Conservation (phyloP, 768 basidiomycete species). For the Hericium rajendrae region DNA sequence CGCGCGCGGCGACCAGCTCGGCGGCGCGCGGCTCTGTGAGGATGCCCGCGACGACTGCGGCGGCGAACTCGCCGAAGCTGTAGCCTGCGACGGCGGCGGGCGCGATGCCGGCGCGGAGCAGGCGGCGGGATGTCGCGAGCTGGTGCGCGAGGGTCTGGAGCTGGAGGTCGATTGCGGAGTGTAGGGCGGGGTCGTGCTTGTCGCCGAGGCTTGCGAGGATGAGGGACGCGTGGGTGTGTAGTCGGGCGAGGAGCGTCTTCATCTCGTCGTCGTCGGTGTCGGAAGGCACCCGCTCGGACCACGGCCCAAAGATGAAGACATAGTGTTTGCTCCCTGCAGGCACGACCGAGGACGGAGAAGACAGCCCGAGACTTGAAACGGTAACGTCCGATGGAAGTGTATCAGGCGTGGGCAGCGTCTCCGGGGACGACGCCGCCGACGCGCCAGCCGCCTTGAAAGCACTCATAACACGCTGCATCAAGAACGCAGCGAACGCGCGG, state of each 20-base stretch:
- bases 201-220: neutral
- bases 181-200: neutral
- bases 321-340: neutral
- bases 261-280: neutral
- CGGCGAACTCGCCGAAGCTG: constrained; percentile 4
- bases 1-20: neutral
- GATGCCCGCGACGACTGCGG: neutral
- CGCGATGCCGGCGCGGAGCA: neutral
- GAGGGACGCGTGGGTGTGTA: neutral
- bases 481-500: neutral
- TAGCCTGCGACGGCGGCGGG: constrained; percentile 3
- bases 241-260: neutral
- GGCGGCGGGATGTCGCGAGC: neutral
- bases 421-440: neutral
- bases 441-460: neutral
- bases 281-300: neutral
- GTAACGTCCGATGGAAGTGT: neutral
- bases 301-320: neutral
- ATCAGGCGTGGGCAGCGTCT: neutral
- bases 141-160: neutral
- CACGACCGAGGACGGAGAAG: neutral
- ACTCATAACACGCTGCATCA: neutral
- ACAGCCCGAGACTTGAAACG: neutral
- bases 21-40: neutral
- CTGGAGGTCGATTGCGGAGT: neutral